Base-by-base conservation (phyloP, 2,329 filamentous ascomycete species). In the Cordyceps tenuipes region DNA sequence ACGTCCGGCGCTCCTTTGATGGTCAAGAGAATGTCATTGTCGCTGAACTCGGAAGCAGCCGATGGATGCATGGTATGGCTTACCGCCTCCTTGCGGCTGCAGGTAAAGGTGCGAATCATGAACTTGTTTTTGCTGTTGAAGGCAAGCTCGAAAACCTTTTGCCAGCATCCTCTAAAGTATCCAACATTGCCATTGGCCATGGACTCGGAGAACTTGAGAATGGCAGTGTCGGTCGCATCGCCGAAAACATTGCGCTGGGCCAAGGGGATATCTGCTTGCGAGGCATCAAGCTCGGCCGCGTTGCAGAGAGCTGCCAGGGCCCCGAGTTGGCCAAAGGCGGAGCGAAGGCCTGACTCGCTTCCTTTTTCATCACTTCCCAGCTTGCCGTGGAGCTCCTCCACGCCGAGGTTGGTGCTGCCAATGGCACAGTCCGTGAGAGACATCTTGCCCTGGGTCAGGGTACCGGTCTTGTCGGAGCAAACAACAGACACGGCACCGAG, bases 91-190 rank as follows among this genome's bases (percentile, higher is more conserved):
- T 70, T 68, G 34, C 73, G 68, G 2, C 71, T 72, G 44, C 80
- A 64, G 2, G 76, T 76, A 53, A 87, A 81, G 0, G 85, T 80
- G 39, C 83, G 79, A 59, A 91, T 82, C 84, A 91, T 91, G 69
- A 85, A 91, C 72, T 92, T 92, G 74, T 91, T 91, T 76, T 90
- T 90, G 73, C 86, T 90, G 74, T 91, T 91, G 71, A 92, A 92
- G 0, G 86, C 82, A 31, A 90, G 75, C 58, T 88, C 84, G 65
- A 85, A 91, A 2, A 82, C 79, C 57, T 82, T 85, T 56, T 80
- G 80, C 86, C 87, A 91, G 63, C 79, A 76, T 15, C 78, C 76
- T 8, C 85, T 81, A 5, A 88, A 73, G 55, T 87, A 80, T 0
- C 78, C 72, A 0, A 89, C 83, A 0, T 82, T 75, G 0, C 81